Conservation (phyloP, 2,329 filamentous ascomycete species). For the Corynespora cassiicola region DNA sequence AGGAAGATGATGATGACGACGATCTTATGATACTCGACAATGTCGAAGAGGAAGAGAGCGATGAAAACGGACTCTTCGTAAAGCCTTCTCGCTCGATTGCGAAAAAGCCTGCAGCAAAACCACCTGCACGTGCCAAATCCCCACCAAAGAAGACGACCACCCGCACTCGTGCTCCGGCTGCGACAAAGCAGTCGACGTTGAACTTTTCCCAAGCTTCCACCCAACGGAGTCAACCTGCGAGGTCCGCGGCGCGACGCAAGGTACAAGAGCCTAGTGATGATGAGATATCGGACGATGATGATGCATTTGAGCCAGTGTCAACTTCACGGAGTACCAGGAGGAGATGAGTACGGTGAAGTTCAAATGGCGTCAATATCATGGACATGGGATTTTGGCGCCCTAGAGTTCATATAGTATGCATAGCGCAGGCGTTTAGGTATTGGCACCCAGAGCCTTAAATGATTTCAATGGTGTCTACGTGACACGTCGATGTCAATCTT, state of each 20-base stretch:
- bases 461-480: neutral
- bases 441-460: no score
- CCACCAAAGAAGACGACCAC: constrained; percentile 35
- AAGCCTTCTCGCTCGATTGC: constrained; percentile 21
- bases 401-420: constrained; percentile 13
- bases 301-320: constrained; percentile 47
- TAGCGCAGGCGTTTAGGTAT: constrained; percentile 37
- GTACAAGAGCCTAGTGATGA: constrained; percentile 51
- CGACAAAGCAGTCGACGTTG: constrained; percentile 47
- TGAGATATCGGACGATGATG: constrained; percentile 49
- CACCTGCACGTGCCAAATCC: constrained; percentile 29
- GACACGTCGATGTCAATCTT: neutral
- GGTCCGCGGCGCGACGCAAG: constrained; percentile 30
- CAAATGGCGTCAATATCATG: neutral
- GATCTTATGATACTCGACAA: constrained; percentile 52
- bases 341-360: constrained; percentile 16
- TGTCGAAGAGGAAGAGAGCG: constrained; percentile 57
- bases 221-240: constrained; percentile 39
- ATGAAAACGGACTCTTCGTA: constrained; percentile 53
- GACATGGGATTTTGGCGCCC: neutral
- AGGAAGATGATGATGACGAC: constrained; percentile 50
- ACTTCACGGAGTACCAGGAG: constrained; percentile 31
- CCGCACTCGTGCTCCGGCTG: constrained; percentile 23
- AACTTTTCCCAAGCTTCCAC: constrained; percentile 49
- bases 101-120: constrained; percentile 25